Conservation (phyloP, 2,329 filamentous ascomycete species). For the Teratosphaeria pseudoeucalypti region DNA sequence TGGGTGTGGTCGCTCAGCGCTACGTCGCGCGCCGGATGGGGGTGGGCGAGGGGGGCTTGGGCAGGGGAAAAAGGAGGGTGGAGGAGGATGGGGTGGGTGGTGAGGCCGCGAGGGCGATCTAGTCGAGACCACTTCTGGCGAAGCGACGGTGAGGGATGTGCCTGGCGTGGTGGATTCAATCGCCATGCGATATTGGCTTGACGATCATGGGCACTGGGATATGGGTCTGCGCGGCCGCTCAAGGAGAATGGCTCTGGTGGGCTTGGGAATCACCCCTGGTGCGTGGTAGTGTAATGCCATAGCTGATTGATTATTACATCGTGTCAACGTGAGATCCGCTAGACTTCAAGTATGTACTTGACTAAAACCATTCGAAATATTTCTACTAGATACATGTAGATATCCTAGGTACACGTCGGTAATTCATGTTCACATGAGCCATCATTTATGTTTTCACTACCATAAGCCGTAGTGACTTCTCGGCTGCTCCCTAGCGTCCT, state of each 20-base stretch:
- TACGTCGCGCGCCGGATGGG: constrained; percentile 96
- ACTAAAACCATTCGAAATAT: no score
- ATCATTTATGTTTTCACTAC: not conserved
- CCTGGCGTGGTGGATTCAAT: not conserved
- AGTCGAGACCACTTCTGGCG: not conserved
- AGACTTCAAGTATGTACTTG: no score
- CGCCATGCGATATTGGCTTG: not conserved
- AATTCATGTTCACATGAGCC: no score
- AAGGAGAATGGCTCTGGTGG: not conserved
- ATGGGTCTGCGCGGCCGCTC: not conserved
- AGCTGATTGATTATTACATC: not conserved
- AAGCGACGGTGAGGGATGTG: not conserved
- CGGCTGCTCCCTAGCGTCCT: not conserved
- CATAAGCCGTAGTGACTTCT: not conserved
- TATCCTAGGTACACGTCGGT: no score
- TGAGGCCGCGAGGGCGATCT: constrained; percentile 49
- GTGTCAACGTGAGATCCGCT: no score
- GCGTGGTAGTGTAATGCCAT: not conserved
- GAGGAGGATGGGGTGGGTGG: constrained; percentile 47
- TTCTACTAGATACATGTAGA: no score
- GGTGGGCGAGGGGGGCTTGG: constrained; percentile 68
- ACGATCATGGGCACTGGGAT: not conserved
- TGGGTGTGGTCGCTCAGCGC: constrained; percentile 82
- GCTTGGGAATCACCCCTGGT: not conserved
- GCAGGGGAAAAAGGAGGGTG: constrained; percentile 47